Evolutionary conservation across 768 basidiomycete species (phyloP).

Genomic region (Kwoniella sp.): DNA sequence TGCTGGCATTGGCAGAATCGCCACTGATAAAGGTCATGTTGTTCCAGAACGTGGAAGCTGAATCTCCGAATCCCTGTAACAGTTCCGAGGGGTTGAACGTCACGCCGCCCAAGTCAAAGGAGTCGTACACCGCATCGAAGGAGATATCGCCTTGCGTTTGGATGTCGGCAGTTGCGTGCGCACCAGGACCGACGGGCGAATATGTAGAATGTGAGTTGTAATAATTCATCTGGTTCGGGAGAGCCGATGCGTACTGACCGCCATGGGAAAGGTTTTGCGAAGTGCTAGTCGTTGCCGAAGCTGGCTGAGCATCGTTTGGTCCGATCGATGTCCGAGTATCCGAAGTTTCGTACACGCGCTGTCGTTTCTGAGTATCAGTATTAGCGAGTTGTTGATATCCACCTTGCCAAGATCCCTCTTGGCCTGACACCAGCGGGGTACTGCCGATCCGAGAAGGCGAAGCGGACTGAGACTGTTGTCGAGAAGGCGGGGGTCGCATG

Average conservation of each 20-base stretch:
- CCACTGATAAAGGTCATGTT: slow-evolving; percentile 23
- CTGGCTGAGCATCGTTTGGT: slow-evolving; percentile 12
- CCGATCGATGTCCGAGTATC: slow-evolving; percentile 35
- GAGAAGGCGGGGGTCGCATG: slow-evolving; percentile 15
- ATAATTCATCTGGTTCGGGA: not conserved
- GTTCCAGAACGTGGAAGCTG: slow-evolving; percentile 36
- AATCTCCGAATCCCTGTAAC: slow-evolving; percentile 43
- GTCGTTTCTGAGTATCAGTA: slow-evolving; percentile 12
- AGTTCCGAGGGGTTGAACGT: slow-evolving; percentile 48
- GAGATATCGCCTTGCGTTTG: not conserved
- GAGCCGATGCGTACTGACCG: not conserved
- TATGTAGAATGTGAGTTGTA: not conserved
- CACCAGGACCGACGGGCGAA: not conserved
- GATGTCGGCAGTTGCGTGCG: not conserved
- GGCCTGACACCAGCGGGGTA: not conserved
- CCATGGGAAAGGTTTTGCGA: no score
- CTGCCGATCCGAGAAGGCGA: slow-evolving; percentile 3
- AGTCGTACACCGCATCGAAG: slow-evolving; percentile 11
- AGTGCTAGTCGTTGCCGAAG: not conserved
- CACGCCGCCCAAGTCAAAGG: slow-evolving; percentile 47
- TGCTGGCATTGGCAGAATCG: not conserved
- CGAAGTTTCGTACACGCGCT: slow-evolving; percentile 42
- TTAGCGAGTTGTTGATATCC: not conserved
- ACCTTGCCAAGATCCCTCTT: slow-evolving; percentile 7
- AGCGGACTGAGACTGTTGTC: slow-evolving; percentile 9